Base-by-base conservation (phyloP, 2,329 filamentous ascomycete species). In the Aspergillus sclerotialis region DNA sequence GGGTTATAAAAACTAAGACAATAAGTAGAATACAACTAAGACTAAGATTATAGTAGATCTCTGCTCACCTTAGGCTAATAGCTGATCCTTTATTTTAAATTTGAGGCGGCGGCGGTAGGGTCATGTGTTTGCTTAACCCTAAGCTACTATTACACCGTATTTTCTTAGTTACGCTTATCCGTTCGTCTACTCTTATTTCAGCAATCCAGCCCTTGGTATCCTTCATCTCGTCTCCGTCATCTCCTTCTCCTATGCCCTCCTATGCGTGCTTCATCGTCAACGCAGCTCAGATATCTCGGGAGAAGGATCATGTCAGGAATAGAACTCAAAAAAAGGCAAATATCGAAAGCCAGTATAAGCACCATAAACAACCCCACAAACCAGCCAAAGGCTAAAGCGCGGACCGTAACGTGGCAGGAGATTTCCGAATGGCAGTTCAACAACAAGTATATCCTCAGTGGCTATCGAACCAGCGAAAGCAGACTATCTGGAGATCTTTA, bases 381-480 rank as follows among this genome's bases (percentile, higher is more conserved):
- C 21, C 21, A 11, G 11, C 21, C 21, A 7, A 24, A 7, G 21
- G 21, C 21, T 24, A 24, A 24, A 11, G 21, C 21, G 7, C 21
- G 21, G 11, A 24, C 21, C 21, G 21, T 24, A 11, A 24, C 21
- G 11, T 24, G 21, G 21, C 21, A 24, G 7, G 35, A 41, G 34
- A 32, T 33, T 26, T 36, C 42, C 30, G 37, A 36, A 41, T 45
- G 40, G 42, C 38, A 44, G 16, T 15, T 29, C 12, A 32, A 44
- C 34, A 46, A 44, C 28, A 36, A 35, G 16, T 44, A 43, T 30
- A 44, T 46, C 30, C 38, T 46, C 18, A 35, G 36, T 18, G 42
- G 43, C 33, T 46, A 46, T 37, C 43, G 42, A n/a, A 17, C 43
- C 27, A 29, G 40, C 28, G 30, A 36, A 41, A 34, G 40, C 40